Evolutionary conservation across 1,284 basidiomycete species (phyloP).

Genomic region (Heterobasidion annosum): DNA sequence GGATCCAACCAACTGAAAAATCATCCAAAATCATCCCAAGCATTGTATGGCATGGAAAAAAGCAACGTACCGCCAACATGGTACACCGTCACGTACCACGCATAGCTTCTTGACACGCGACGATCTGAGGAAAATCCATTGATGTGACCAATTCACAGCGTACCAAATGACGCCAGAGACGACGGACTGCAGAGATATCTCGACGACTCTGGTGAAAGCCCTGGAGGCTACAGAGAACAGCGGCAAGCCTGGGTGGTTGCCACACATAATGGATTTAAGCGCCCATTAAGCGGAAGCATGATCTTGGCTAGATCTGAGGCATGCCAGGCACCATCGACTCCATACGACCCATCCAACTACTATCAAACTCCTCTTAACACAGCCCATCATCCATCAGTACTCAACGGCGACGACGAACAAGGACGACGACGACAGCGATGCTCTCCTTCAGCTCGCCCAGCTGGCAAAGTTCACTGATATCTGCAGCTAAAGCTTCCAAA

Average conservation of each 20-base stretch:
- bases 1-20: conserved; percentile 29
- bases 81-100: conserved; percentile 20
- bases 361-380: background rate
- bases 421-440: conserved; percentile 1
- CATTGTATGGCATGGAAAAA: conserved; percentile 7
- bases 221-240: background rate
- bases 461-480: conserved; percentile 8
- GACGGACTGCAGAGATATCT: conserved; percentile 7
- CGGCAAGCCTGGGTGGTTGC: no score
- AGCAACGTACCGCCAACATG: conserved; percentile 29
- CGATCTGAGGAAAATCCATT: background rate
- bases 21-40: no score
- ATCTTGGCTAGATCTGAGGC: background rate
- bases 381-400: no score
- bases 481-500: conserved; percentile 2
- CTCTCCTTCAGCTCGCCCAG: conserved; percentile 7
- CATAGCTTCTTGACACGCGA: conserved; percentile 5
- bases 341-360: no score
- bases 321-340: background rate
- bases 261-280: no score
- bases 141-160: background rate
- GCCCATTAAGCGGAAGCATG: no score
- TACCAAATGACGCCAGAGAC: conserved; percentile 10
- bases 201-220: conserved; percentile 1
- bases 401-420: no score